Evolutionary conservation across 768 basidiomycete species (phyloP).

Genomic region (Auriscalpium orientale): DNA sequence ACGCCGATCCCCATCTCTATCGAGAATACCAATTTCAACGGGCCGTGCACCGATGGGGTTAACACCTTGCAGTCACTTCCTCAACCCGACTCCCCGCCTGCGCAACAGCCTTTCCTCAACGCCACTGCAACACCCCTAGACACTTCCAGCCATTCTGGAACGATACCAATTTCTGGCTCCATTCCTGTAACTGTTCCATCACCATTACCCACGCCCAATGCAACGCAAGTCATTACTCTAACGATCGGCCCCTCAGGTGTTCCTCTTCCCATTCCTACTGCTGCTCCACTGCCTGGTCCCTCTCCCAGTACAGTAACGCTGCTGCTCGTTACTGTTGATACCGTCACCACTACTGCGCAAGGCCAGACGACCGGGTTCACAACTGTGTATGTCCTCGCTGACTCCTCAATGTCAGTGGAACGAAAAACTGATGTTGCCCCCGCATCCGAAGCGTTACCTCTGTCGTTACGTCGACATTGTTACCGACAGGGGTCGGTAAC

Average conservation of each 20-base stretch:
- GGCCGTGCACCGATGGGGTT: conserved; percentile 16
- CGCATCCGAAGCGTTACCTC: background rate
- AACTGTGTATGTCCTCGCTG: background rate
- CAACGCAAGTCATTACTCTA: background rate
- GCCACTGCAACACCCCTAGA: conserved; percentile 1
- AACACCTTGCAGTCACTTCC: conserved; percentile 19
- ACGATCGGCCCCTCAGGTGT: conserved; percentile 3
- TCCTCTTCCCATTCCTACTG: background rate
- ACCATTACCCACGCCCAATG: background rate
- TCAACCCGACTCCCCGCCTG: conserved; percentile 16
- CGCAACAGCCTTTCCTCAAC: conserved; percentile 20
- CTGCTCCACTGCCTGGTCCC: background rate
- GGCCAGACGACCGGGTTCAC: conserved; percentile 3
- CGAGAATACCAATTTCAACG: conserved; percentile 10
- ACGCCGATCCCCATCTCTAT: conserved; percentile 29
- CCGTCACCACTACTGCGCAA: background rate
- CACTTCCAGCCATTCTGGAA: background rate
- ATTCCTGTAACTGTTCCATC: background rate
- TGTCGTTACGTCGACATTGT: background rate
- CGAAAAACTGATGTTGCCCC: background rate
- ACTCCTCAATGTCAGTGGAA: background rate
- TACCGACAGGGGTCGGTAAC: background rate
- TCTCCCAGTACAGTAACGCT: conserved; percentile 1
- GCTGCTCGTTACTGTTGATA: background rate
- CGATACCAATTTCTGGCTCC: background rate